Base-by-base conservation (phyloP, 257 asterid species). In the Perilla frutescens region DNA sequence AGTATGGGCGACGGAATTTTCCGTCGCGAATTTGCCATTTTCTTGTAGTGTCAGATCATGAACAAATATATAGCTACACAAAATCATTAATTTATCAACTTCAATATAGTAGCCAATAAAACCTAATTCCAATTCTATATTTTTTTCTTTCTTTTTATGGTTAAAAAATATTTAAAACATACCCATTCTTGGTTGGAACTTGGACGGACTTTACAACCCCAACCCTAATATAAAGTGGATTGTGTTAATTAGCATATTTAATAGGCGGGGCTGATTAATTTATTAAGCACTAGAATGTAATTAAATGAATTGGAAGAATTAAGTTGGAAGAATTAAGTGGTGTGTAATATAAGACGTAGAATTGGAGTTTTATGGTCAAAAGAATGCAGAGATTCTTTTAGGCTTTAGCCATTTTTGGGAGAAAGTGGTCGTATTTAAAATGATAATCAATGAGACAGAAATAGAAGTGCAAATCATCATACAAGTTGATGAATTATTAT, bases 351-450 rank as follows among this genome's bases (percentile, higher is more conserved):
- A 26, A 9, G 50, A 47, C 68, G 51, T 56, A n/a, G 79, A 65
- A 73, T 56, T 61, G 66, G 66, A 39, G 54, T 20, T 68, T 65
- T 62, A 49, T 34, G 78, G 82, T 70, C 55, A 73, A 77, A 81
- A 71, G 37, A 76, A 36, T 14, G 7, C 13, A 53, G 40, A 71
- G 71, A 78, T 84, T 84, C 85, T 62, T 15, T 26, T 75, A 9
- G 26, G 73, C 77, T 6, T 34, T 82, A 55, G 71, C 82, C 85
- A 75, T 75, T 68, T 79, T 37, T 41, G 77, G 75, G 66, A 57
- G 70, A 68, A 82, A 80, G 77, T 67, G 55, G 39, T 13, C 10
- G 34, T 60, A 48, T 50, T 37, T 15, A 11, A 6, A 37, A 72
- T 54, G 34, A 6, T 56, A 13, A 39, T 72, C 70, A 32, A 80